A percentile compares a stretch with the other conserved stretches of the same genome.
Conservation (phyloP, 495 filamentous ascomycete genomes). For the Aspergillus haitiensis region DNA sequence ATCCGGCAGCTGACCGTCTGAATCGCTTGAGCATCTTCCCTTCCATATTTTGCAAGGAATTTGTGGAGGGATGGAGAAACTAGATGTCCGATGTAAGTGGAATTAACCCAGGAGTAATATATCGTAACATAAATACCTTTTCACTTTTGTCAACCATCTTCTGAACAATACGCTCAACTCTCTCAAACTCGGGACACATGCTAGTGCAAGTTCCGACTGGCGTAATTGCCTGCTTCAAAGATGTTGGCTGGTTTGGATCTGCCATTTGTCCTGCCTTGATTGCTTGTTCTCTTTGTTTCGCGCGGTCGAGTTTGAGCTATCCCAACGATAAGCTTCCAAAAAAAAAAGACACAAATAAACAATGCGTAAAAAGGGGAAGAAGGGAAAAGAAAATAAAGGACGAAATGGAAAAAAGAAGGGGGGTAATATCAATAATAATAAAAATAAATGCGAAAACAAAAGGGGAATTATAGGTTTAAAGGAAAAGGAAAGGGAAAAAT, state of each 20-base stretch:
- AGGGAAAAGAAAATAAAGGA: no score
- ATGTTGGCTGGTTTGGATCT: conserved; percentile 82
- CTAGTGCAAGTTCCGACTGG: conserved; percentile 86
- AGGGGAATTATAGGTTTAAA: no score
- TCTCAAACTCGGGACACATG: conserved; percentile 94
- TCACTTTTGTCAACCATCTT: conserved; percentile 62
- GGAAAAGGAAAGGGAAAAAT: no score
- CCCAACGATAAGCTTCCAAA: conserved; percentile 26
- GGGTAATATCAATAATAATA: no score
- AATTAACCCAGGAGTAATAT: not conserved
- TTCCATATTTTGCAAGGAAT: conserved; percentile 47
- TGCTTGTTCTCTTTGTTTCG: conserved; percentile 63
- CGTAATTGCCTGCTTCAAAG: conserved; percentile 78
- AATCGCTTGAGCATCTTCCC: conserved; percentile 80
- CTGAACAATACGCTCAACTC: conserved; percentile 72
- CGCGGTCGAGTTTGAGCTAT: conserved; percentile 66
- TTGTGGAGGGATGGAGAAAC: conserved; percentile 40
- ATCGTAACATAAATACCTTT: conserved; percentile 43
- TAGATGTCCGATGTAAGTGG: conserved; percentile 23
- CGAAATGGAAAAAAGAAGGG: conserved; percentile 21
- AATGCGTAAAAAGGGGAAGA: not conserved
- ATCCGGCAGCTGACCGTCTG: conserved; percentile 84
- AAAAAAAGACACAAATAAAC: not conserved
- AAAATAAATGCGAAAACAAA: no score
- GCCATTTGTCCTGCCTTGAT: conserved; percentile 77